Conservation (phyloP, 257 asterid genomes). For the Rehmannia glutinosa region DNA sequence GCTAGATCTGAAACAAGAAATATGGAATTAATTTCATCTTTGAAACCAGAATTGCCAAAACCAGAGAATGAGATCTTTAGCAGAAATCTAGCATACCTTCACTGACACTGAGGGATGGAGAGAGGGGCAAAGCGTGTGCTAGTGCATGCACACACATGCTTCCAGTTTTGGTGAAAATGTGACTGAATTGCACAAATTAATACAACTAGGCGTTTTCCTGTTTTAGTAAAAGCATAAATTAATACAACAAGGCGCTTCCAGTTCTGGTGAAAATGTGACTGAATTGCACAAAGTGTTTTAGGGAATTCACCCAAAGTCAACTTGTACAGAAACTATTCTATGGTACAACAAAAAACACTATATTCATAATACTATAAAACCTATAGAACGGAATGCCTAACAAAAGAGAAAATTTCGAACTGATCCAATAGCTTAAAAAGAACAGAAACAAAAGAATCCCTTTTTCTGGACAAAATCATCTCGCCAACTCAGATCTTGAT, state of each 20-base stretch:
- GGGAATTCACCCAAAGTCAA: conserved; percentile 7
- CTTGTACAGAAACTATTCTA: conserved; percentile 16
- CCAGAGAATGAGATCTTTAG: too few species aligned
- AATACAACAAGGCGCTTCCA: conserved; percentile 9
- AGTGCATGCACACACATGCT: neutral
- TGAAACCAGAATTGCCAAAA: too few species aligned
- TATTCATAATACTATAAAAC: conserved; percentile 15
- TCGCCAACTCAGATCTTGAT: conserved; percentile 15
- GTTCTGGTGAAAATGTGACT: neutral
- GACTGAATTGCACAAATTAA: neutral
- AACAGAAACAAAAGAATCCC: conserved; percentile 6
- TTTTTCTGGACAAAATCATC: conserved; percentile 5
- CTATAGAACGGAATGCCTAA: conserved; percentile 12
- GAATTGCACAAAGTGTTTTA: conserved; percentile 8
- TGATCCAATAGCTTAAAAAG: conserved; percentile 5
- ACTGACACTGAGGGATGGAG: too few species aligned
- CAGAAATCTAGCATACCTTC: too few species aligned
- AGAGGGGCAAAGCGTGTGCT: too few species aligned
- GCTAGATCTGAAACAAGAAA: neutral
- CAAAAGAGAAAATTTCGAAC: conserved; percentile 4
- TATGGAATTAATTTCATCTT: too few species aligned
- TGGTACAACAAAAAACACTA: conserved; percentile 15
- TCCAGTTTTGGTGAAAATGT: conserved; percentile 1
- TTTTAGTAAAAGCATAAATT: neutral
- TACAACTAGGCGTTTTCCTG: neutral